These are phyloP conservation scores for Annulohypoxylon moriforme DNA, from an alignment of 495 filamentous ascomycete species.

Conservation along the genomic window DNA sequence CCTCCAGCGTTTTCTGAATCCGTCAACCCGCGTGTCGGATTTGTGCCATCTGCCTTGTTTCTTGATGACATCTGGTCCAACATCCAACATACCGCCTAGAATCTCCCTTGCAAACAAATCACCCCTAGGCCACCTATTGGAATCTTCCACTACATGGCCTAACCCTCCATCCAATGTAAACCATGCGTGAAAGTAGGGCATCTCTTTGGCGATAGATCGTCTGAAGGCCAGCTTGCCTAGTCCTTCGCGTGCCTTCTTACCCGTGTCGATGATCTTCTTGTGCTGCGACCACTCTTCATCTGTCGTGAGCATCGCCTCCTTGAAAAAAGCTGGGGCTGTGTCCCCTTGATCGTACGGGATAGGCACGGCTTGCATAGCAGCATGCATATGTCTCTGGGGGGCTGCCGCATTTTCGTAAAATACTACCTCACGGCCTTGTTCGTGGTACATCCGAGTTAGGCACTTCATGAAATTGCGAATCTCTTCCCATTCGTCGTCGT, in stretches of 20 bases:
- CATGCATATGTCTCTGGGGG: slow-evolving; percentile 81
- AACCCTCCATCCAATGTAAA: slow-evolving; percentile 92
- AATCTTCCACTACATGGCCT: slow-evolving; percentile 92
- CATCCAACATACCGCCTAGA: slow-evolving; percentile 92
- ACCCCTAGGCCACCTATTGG: slow-evolving; percentile 86
- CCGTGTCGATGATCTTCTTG: slow-evolving; percentile 91
- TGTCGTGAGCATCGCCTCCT: slow-evolving; percentile 86
- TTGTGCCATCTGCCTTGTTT: slow-evolving; percentile 91
- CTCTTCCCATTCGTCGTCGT: slow-evolving; percentile 99
- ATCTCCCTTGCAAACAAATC: slow-evolving; percentile 95
- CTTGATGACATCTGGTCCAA: slow-evolving; percentile 84
- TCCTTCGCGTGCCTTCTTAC: slow-evolving; percentile 71
- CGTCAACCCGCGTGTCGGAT: slow-evolving; percentile 76
- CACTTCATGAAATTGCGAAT: slow-evolving; percentile 99
- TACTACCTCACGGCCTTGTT: slow-evolving; percentile 87
- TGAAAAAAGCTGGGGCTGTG: slow-evolving; percentile 94
- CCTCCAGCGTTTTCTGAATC: slow-evolving; percentile 85
- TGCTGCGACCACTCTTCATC: slow-evolving; percentile 97
- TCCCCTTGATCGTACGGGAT: slow-evolving; percentile 88
- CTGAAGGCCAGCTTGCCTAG: slow-evolving; percentile 86
- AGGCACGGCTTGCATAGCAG: slow-evolving; percentile 86
- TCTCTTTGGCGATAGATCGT: slow-evolving; percentile 86
- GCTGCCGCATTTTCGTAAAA: slow-evolving; percentile 98
- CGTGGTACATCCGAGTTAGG: slow-evolving; percentile 90
- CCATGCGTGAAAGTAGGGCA: slow-evolving; percentile 99